A percentile compares a stretch with the other conserved stretches of the same genome.
Evolutionary conservation across 2,329 filamentous ascomycete species (phyloP).

Genomic region (Sclerotinia glacialis): DNA sequence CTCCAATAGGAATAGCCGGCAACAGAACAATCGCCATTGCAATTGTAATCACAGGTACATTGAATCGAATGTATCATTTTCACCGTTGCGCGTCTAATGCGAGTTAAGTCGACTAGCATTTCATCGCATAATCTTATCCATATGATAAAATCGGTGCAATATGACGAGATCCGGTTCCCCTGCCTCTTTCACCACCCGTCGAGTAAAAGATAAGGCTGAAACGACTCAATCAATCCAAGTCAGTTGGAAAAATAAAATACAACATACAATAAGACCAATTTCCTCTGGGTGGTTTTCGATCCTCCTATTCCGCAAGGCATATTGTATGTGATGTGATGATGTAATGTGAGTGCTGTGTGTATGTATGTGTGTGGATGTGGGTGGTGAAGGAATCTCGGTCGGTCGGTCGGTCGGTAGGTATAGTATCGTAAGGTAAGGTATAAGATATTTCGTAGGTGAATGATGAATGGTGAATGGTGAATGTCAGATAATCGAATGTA

Average conservation of each 20-base stretch:
- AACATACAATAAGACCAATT: conserved; percentile 69
- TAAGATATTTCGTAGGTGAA: neutral
- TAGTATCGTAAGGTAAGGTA: neutral
- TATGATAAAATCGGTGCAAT: neutral
- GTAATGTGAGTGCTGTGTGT: neutral
- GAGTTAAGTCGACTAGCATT: neutral
- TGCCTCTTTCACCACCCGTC: neutral
- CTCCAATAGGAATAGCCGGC: too few relatives aligned
- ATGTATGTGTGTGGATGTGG: neutral
- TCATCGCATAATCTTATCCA: conserved; percentile 4
- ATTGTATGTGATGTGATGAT: conserved; percentile 19
- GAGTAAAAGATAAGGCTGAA: neutral
- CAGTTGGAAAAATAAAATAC: neutral
- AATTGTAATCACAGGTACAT: neutral
- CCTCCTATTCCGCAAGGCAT: conserved; percentile 46
- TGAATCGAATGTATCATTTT: neutral
- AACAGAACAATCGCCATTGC: neutral
- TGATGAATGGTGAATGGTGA: neutral
- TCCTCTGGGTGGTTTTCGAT: conserved; percentile 67
- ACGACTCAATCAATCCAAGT: neutral
- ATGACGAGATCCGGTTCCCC: neutral
- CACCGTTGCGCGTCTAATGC: conserved; percentile 2
- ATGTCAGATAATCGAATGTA: neutral
- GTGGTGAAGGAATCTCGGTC: neutral
- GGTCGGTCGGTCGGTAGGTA: neutral